These are phyloP conservation scores for Globisporangium paddicum DNA, from an alignment of 352 stramenopile species.

Conservation along the genomic window DNA sequence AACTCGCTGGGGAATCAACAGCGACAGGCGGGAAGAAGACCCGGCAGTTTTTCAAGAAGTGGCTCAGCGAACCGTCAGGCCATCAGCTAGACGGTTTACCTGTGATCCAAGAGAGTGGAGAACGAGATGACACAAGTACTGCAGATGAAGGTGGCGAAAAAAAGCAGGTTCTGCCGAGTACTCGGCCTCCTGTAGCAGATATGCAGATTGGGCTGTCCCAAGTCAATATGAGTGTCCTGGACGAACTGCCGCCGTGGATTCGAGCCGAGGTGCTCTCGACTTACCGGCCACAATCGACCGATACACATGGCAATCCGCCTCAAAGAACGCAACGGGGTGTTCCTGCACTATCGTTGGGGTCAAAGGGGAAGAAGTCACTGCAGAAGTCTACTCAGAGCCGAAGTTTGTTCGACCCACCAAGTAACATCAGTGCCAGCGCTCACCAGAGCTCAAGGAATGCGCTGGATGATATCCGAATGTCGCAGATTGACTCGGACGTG, in stretches of 20 bases:
- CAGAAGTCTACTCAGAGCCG: conserved; percentile 14
- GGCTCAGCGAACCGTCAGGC: conserved; percentile 31
- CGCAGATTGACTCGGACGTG: conserved; percentile 75
- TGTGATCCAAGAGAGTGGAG: not conserved
- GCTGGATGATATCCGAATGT: conserved; percentile 68
- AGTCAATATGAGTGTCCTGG: conserved; percentile 54
- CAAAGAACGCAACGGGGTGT: not conserved
- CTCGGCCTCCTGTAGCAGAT: conserved; percentile 1
- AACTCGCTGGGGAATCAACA: conserved; percentile 31
- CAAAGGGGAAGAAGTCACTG: conserved; percentile 26
- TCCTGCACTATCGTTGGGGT: not conserved
- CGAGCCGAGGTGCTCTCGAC: conserved; percentile 51
- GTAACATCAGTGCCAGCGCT: not conserved
- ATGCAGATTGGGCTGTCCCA: conserved; percentile 36
- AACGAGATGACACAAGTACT: not conserved
- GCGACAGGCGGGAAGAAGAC: conserved; percentile 11
- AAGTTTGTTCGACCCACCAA: conserved; percentile 32
- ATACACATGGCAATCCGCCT: not conserved
- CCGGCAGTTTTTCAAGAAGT: conserved; percentile 44
- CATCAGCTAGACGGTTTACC: not conserved
- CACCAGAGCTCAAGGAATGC: conserved; percentile 16
- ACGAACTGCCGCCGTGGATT: conserved; percentile 49
- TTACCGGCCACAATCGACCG: conserved; percentile 12
- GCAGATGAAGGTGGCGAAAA: not conserved
- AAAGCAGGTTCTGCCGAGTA: not conserved